phyloP scores from a whole-genome alignment of 176 grass and related monocot genomes.

The Leersia perrieri region DNA sequence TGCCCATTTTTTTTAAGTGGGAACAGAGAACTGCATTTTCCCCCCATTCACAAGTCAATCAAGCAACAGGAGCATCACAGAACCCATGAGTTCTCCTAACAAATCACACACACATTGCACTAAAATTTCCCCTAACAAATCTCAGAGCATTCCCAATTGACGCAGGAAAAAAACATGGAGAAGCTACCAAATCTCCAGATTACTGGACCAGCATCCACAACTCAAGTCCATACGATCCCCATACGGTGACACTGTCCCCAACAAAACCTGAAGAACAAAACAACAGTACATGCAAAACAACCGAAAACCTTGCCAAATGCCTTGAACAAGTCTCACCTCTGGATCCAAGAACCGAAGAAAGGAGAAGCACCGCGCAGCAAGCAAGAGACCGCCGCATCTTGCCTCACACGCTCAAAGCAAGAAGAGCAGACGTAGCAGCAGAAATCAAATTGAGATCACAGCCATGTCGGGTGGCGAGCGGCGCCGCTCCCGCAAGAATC shows the following conservation, averaged over 20 bases:
- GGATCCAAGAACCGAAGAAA: conserved; percentile 58
- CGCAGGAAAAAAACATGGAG: neutral
- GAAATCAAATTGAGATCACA: too few species aligned
- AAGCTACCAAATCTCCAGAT: neutral
- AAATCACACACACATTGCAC: conserved; percentile 3
- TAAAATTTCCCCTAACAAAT: neutral
- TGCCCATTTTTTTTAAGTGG: neutral
- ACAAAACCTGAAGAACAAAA: neutral
- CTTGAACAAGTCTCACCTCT: conserved; percentile 41
- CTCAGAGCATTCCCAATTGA: neutral
- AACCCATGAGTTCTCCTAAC: neutral
- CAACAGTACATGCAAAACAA: neutral
- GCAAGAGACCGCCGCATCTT: conserved; percentile 38
- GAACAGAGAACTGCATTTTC: neutral
- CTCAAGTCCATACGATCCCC: neutral
- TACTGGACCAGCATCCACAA: neutral
- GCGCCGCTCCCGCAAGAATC: conserved; percentile 19
- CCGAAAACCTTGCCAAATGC: neutral
- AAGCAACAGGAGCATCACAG: neutral
- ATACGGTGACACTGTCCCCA: neutral
- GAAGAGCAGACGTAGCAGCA: neutral
- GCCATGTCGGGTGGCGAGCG: neutral
- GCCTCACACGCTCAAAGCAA: neutral
- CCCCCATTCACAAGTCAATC: neutral
- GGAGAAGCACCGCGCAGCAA: conserved; percentile 36